Percentiles rank a stretch among this genome's conserved stretches.
Evolutionary conservation across 164 flowering plant species (phyloP).

Genomic region (Macadamia tetraphylla): DNA sequence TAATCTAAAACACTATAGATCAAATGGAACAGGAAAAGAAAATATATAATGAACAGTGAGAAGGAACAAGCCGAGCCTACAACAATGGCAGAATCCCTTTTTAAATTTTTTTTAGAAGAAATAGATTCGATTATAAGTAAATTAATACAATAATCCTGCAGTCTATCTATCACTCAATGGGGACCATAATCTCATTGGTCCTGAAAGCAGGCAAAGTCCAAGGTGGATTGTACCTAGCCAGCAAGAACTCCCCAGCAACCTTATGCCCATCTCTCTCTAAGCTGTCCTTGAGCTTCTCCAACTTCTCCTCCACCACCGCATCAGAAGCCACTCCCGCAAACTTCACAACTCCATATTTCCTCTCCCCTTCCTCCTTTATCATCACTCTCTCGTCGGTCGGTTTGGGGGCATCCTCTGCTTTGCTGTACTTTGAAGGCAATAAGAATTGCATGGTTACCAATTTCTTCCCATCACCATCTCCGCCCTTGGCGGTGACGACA

Average conservation of each 20-base stretch:
- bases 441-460: slow-evolving; percentile 75
- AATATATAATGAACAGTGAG: too few relatives aligned
- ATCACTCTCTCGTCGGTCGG: slow-evolving; percentile 81
- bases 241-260: slow-evolving; percentile 43
- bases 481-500: slow-evolving; percentile 39
- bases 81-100: too few relatives aligned
- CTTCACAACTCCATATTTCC: slow-evolving; percentile 68
- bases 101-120: too few relatives aligned
- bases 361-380: slow-evolving; percentile 71
- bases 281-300: slow-evolving; percentile 44
- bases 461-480: slow-evolving; percentile 22
- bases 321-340: slow-evolving; percentile 68
- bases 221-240: slow-evolving; percentile 89
- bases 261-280: slow-evolving; percentile 72
- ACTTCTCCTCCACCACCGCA: slow-evolving; percentile 57
- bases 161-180: slow-evolving; percentile 47
- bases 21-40: too few relatives aligned
- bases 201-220: slow-evolving; percentile 72
- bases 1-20: too few relatives aligned
- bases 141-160: too few relatives aligned
- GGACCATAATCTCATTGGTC: slow-evolving; percentile 80
- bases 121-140: too few relatives aligned
- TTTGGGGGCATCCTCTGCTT: slow-evolving; percentile 72
- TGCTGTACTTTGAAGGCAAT: slow-evolving; percentile 53
- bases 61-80: too few relatives aligned